These are phyloP conservation scores for Penicillium soppii DNA, from an alignment of 495 filamentous ascomycete genomes.

Conservation along the genomic window DNA sequence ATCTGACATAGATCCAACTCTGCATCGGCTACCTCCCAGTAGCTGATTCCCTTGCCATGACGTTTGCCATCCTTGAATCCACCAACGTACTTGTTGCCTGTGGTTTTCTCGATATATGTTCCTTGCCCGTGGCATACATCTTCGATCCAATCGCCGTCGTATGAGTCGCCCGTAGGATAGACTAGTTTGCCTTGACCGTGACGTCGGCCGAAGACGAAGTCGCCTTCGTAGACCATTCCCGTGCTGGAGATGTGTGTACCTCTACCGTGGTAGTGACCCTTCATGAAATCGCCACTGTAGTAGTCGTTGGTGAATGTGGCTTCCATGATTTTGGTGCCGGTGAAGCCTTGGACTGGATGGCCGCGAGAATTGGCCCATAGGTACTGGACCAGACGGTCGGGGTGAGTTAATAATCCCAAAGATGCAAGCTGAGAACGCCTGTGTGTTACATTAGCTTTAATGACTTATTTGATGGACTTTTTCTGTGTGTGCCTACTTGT, in stretches of 20 bases:
- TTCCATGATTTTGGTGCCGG: slow-evolving; percentile 41
- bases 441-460: slow-evolving; percentile 9
- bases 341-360: slow-evolving; percentile 47
- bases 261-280: slow-evolving; percentile 50
- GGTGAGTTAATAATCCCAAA: slow-evolving; percentile 43
- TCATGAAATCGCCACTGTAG: slow-evolving; percentile 48
- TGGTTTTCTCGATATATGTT: slow-evolving; percentile 55
- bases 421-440: slow-evolving; percentile 38
- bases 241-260: slow-evolving; percentile 54
- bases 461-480: not conserved
- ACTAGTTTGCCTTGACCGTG: slow-evolving; percentile 57
- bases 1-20: slow-evolving; percentile 63
- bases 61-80: slow-evolving; percentile 63
- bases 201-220: slow-evolving; percentile 52
- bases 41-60: slow-evolving; percentile 62
- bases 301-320: slow-evolving; percentile 49
- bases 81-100: slow-evolving; percentile 63
- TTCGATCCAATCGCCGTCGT: slow-evolving; percentile 58
- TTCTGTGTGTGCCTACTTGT: slow-evolving; percentile 25
- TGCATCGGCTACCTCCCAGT: slow-evolving; percentile 62
- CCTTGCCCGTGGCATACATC: slow-evolving; percentile 60
- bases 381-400: slow-evolving; percentile 46
- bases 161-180: slow-evolving; percentile 62
- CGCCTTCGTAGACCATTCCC: slow-evolving; percentile 56
- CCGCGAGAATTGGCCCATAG: slow-evolving; percentile 44